These are phyloP conservation scores for Rhodosporidiobolus odoratus DNA, from an alignment of 768 basidiomycete genomes.

Conservation along the genomic window DNA sequence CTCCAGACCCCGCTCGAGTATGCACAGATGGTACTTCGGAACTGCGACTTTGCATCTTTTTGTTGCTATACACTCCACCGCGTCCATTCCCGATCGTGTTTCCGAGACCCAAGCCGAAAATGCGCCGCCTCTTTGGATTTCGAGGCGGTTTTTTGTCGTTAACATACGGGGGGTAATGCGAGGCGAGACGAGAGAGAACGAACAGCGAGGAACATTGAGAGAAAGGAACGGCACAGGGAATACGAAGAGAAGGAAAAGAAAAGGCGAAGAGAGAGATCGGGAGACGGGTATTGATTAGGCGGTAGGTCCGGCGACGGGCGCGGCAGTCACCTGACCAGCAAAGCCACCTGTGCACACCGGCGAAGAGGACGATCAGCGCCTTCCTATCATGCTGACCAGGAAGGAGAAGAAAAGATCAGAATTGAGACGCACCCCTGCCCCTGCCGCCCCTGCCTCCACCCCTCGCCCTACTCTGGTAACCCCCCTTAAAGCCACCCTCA, in stretches of 20 bases:
- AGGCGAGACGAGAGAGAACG: no score
- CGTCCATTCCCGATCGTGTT: no score
- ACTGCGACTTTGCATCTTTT: no score
- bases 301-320: not conserved
- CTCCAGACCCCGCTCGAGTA: no score
- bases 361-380: not conserved
- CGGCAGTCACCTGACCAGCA: not conserved
- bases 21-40: no score
- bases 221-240: not conserved
- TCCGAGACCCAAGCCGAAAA: no score
- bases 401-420: not conserved
- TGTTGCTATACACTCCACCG: no score
- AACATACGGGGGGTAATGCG: not conserved
- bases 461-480: constrained; percentile 4
- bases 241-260: not conserved
- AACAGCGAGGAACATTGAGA: no score
- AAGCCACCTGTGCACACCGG: not conserved
- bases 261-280: not conserved
- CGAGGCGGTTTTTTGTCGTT: no score
- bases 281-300: not conserved
- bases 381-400: not conserved
- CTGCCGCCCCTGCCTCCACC: not conserved
- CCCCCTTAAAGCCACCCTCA: not conserved
- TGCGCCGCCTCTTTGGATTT: no score
- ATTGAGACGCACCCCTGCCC: not conserved